Evolutionary conservation across 2,329 filamentous ascomycete species (phyloP).

Genomic region (Calycina herbarum): DNA sequence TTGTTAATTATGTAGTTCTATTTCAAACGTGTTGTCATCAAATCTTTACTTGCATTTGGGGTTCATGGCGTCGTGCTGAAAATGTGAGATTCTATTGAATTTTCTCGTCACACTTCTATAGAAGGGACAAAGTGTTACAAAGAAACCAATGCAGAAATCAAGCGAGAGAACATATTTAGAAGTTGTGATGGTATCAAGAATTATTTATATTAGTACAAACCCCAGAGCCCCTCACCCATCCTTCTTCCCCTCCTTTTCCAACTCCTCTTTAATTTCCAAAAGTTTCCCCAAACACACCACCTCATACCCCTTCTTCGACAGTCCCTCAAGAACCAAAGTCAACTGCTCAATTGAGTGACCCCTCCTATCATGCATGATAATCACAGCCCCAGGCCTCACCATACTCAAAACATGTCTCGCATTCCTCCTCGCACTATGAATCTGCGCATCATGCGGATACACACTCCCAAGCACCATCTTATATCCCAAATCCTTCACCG

Average conservation of each 20-base stretch:
- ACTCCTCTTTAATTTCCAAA: slow-evolving; percentile 42
- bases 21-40: neutral
- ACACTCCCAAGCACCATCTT: slow-evolving; percentile 77
- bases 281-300: slow-evolving; percentile 72
- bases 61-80: neutral
- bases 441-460: slow-evolving; percentile 91
- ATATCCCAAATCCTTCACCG: slow-evolving; percentile 64
- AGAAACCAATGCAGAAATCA: neutral
- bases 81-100: neutral
- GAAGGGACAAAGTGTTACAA: neutral
- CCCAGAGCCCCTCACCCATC: neutral
- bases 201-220: neutral
- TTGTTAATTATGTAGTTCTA: neutral
- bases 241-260: slow-evolving; percentile 15
- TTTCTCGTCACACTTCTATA: neutral
- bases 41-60: neutral
- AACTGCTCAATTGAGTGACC: slow-evolving; percentile 84
- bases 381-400: slow-evolving; percentile 72
- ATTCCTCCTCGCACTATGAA: slow-evolving; percentile 68
- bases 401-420: slow-evolving; percentile 79
- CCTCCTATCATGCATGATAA: slow-evolving; percentile 83
- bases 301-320: slow-evolving; percentile 67
- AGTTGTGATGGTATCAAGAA: neutral
- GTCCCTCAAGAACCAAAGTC: slow-evolving; percentile 67
- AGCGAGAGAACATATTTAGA: neutral